These are phyloP conservation scores for Xylaria curta DNA, from an alignment of 495 filamentous ascomycete species.

Conservation along the genomic window DNA sequence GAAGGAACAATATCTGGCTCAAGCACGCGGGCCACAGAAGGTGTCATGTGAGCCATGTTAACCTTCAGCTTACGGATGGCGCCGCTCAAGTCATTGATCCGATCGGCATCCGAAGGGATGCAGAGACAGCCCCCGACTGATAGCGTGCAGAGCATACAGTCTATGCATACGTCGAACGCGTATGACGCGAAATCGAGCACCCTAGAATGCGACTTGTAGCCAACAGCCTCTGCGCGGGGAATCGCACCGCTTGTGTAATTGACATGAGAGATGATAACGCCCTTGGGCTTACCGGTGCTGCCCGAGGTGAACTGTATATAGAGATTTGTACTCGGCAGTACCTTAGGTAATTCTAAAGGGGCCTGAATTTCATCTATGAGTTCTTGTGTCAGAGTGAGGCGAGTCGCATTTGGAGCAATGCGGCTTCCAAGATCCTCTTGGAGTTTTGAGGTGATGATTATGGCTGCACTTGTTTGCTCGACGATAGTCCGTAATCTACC, in stretches of 20 bases:
- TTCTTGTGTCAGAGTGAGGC: slow-evolving; percentile 34
- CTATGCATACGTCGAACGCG: slow-evolving; percentile 59
- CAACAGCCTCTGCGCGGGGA: slow-evolving; percentile 47
- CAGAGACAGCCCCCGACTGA: slow-evolving; percentile 67
- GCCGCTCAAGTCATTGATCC: slow-evolving; percentile 51
- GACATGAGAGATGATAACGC: slow-evolving; percentile 50
- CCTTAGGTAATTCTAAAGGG: slow-evolving; percentile 31
- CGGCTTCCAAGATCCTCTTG: slow-evolving; percentile 41
- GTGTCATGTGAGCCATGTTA: slow-evolving; percentile 57
- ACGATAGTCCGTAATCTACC: slow-evolving; percentile 61
- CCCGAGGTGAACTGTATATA: slow-evolving; percentile 58
- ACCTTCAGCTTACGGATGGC: slow-evolving; percentile 45
- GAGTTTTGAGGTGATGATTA: slow-evolving; percentile 60
- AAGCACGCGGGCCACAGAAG: slow-evolving; percentile 62
- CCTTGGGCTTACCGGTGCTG: slow-evolving; percentile 57
- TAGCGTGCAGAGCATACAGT: slow-evolving; percentile 58
- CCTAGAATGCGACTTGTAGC: slow-evolving; percentile 46
- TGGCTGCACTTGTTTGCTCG: slow-evolving; percentile 51
- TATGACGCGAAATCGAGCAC: slow-evolving; percentile 59
- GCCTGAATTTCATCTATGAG: slow-evolving; percentile 19
- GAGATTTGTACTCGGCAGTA: slow-evolving; percentile 41
- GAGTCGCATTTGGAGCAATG: slow-evolving; percentile 37
- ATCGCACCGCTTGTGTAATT: slow-evolving; percentile 52
- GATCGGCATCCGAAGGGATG: slow-evolving; percentile 60
- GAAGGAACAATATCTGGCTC: slow-evolving; percentile 45